Base-by-base conservation (phyloP, 345 rosid genomes). In the Aurinia saxatilis region DNA sequence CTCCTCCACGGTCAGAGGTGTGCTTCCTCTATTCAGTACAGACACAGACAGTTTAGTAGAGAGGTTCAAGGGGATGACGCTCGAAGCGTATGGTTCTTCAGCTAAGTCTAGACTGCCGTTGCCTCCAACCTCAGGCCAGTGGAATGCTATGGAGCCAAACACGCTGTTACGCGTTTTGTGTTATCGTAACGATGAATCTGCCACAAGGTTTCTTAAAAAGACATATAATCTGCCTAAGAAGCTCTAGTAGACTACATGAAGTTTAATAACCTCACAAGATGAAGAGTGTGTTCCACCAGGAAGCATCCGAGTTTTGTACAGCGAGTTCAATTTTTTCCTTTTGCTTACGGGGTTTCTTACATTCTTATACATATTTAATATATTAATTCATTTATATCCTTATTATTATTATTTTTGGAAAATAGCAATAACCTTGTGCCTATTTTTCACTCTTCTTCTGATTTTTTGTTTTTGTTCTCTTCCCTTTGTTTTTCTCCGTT, bases 111-210 rank as follows among this genome's bases (percentile, higher is more conserved):
- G 90, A 34, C 95, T 87, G 59, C 97, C 99, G 14, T 74, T 93
- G 35, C 99, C 95, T 44, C 84, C 89, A 35, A 90, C 97, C 29
- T 79, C 95, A 17, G 92, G 97, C 47, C 85, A 93, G 63, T 93
- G 99, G 99, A 83, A 76, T 53, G 90, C 90, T 13, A 80, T 84
- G 7, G 97, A 93, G 25, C 87, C 99, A 18, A 90, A 93, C 78
- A 90, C 96, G 0, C 78, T 93, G 50, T 81, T 93, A 11, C 90
- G 97, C 0, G 84, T 90, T 44, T 67, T 93, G 66, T 93, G 99
- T 67, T 83, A 85, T 70, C 86, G 99, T 55, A 81, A 90, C 19
- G 99, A 93, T 29, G 96, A 90, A 13, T 68, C 83, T 14, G 97
- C 97, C 0, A 54, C 97, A 10, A 90, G 54, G 69, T 90, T 90